Percentiles rank a stretch among this genome's conserved stretches.
phyloP scores from a whole-genome alignment of 2,329 filamentous ascomycete genomes.

The Polytolypa hystricis region DNA sequence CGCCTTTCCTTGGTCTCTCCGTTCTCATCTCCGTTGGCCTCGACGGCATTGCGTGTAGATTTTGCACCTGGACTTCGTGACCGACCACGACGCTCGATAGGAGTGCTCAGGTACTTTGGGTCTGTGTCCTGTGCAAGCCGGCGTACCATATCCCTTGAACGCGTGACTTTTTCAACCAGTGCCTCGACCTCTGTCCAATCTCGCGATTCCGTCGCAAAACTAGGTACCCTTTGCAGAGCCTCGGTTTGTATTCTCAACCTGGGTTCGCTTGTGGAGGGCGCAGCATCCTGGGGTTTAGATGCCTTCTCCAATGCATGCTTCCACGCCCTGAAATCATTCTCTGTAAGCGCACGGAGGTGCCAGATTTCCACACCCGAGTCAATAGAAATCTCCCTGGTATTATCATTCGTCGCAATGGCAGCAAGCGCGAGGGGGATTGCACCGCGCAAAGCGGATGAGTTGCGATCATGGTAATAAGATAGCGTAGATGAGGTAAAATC shows the following conservation, averaged over 20 bases:
- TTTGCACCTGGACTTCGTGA: slow-evolving; percentile 24
- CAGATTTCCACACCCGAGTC: slow-evolving; percentile 95
- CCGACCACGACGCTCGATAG: slow-evolving; percentile 18
- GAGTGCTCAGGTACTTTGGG: slow-evolving; percentile 41
- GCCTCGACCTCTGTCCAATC: slow-evolving; percentile 84
- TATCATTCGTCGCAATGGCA: slow-evolving; percentile 79
- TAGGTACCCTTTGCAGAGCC: slow-evolving; percentile 16
- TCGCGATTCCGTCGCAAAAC: slow-evolving; percentile 51
- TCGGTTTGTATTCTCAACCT: slow-evolving; percentile 22
- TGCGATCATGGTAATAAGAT: slow-evolving; percentile 91
- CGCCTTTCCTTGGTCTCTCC: slow-evolving; percentile 45
- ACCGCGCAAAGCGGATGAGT: slow-evolving; percentile 81
- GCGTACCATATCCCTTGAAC: slow-evolving; percentile 77
- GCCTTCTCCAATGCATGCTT: slow-evolving; percentile 74
- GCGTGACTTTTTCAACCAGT: slow-evolving; percentile 74
- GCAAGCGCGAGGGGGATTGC: slow-evolving; percentile 87
- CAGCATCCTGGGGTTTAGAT: slow-evolving; percentile 41
- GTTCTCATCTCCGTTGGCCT: slow-evolving; percentile 25
- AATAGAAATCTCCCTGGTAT: slow-evolving; percentile 82
- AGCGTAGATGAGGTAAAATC: slow-evolving; percentile 90
- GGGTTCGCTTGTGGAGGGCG: slow-evolving; percentile 21
- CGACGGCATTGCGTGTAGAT: slow-evolving; percentile 13
- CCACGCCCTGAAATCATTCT: slow-evolving; percentile 81
- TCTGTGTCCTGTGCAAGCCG: slow-evolving; percentile 78
- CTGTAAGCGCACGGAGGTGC: slow-evolving; percentile 77